A percentile compares a stretch with the other conserved stretches of the same genome.
phyloP scores from a whole-genome alignment of 768 basidiomycete genomes.

The Plicaturopsis crispa region DNA sequence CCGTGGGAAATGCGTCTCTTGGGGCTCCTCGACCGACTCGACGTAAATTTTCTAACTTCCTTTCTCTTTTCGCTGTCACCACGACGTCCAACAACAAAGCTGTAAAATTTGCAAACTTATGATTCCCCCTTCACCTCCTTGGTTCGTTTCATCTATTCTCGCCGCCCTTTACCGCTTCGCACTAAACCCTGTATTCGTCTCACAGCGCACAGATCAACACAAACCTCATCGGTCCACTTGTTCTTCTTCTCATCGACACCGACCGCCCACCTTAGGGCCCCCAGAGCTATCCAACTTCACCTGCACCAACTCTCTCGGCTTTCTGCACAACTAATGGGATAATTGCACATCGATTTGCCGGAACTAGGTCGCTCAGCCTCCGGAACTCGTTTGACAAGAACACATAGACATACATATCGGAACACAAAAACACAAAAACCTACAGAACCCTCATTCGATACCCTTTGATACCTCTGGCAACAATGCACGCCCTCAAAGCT shows the following conservation, averaged over 20 bases:
- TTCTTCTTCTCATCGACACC: constrained; percentile 48
- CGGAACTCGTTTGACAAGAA: constrained; percentile 6
- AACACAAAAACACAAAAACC: too few relatives aligned
- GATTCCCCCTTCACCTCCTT: constrained; percentile 33
- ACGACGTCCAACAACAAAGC: constrained; percentile 6
- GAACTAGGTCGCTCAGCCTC: constrained; percentile 5
- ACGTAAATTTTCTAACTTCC: constrained; percentile 4
- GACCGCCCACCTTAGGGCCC: constrained; percentile 72
- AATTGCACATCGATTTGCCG: constrained; percentile 25
- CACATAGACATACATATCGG: not conserved
- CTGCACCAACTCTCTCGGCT: constrained; percentile 5
- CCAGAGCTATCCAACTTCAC: constrained; percentile 7
- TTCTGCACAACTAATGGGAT: constrained; percentile 40
- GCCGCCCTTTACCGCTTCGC: constrained; percentile 6
- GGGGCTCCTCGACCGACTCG: not conserved
- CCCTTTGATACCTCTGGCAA: constrained; percentile 13
- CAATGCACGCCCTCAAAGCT: constrained; percentile 64
- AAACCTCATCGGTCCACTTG: constrained; percentile 59
- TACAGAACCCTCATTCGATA: too few relatives aligned
- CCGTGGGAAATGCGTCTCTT: not conserved
- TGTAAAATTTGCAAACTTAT: constrained; percentile 36
- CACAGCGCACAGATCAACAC: constrained; percentile 26
- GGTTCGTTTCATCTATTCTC: constrained; percentile 1
- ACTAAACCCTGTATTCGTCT: not conserved
- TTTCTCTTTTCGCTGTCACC: constrained; percentile 5